phyloP scores from a whole-genome alignment of 495 filamentous ascomycete species.

The Beverwykella pulmonaria region DNA sequence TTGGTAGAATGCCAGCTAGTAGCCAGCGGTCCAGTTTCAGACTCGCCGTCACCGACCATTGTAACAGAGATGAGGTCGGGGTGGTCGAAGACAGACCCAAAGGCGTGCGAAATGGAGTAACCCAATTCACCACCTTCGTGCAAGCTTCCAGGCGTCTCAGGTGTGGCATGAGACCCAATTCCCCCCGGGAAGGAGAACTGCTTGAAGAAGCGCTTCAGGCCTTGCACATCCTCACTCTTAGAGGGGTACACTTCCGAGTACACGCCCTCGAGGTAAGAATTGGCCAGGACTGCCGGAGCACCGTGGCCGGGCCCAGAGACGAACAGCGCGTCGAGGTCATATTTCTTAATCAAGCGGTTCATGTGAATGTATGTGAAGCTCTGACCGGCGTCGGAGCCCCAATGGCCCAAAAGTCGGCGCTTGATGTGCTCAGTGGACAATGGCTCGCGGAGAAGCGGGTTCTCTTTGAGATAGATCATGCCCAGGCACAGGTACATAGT shows the following conservation, averaged over 20 bases:
- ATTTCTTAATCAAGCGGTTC: slow-evolving; percentile 76
- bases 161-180: slow-evolving; percentile 71
- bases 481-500: slow-evolving; percentile 72
- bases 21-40: slow-evolving; percentile 72
- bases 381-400: slow-evolving; percentile 73
- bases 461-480: slow-evolving; percentile 73
- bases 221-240: slow-evolving; percentile 63
- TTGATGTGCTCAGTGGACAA: slow-evolving; percentile 67
- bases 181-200: slow-evolving; percentile 78
- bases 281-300: slow-evolving; percentile 68
- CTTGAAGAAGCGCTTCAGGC: slow-evolving; percentile 72
- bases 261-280: slow-evolving; percentile 74
- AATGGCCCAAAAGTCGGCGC: slow-evolving; percentile 69
- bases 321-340: slow-evolving; percentile 68
- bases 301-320: slow-evolving; percentile 74
- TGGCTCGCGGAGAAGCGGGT: slow-evolving; percentile 66
- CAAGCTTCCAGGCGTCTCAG: slow-evolving; percentile 71
- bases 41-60: slow-evolving; percentile 75
- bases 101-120: slow-evolving; percentile 73
- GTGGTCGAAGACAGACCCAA: slow-evolving; percentile 71
- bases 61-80: slow-evolving; percentile 69
- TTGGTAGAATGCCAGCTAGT: slow-evolving; percentile 77
- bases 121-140: slow-evolving; percentile 79
- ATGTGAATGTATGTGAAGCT: slow-evolving; percentile 77
- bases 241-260: slow-evolving; percentile 73